Evolutionary conservation across 768 basidiomycete species (phyloP).

Genomic region (Rhodotorula graminis): DNA sequence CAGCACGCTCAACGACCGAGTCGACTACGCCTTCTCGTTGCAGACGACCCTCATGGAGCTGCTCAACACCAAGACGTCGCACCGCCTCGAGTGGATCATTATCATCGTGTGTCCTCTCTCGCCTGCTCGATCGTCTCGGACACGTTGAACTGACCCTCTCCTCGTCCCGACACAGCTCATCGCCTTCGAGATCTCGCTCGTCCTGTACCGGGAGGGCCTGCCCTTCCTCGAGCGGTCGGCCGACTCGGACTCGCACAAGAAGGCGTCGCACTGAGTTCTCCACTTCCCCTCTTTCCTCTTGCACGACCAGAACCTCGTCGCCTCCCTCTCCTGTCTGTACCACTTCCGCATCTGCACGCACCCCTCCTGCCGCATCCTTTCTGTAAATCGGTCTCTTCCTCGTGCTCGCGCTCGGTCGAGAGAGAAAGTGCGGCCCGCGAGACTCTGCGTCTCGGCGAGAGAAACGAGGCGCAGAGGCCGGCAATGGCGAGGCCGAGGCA

Average conservation of each 20-base stretch:
- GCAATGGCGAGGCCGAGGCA: too few relatives aligned
- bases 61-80: constrained; percentile 84
- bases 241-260: background rate
- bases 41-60: constrained; percentile 85
- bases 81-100: constrained; percentile 93
- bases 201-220: constrained; percentile 34
- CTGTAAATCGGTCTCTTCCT: too few relatives aligned
- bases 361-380: too few relatives aligned
- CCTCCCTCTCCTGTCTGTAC: background rate
- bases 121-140: too few relatives aligned
- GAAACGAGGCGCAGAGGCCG: too few relatives aligned
- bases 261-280: background rate
- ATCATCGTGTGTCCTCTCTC: constrained; percentile 64
- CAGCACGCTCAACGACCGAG: constrained; percentile 29
- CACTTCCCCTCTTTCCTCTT: background rate
- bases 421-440: too few relatives aligned
- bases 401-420: too few relatives aligned
- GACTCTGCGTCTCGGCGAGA: too few relatives aligned
- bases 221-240: constrained; percentile 12
- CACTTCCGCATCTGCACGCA: too few relatives aligned
- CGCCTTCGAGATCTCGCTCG: constrained; percentile 38
- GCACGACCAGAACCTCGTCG: background rate
- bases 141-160: background rate
- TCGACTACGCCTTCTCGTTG: constrained; percentile 56
- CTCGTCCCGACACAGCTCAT: constrained; percentile 21